phyloP scores from a whole-genome alignment of 306 rosid genomes.

The Cucumis sativus region Cucumber_9930_V3 NC_026661.2:15577501-15578000 shows the following conservation, averaged over 20 bases:
- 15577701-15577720: constrained; percentile 23
- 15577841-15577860: neutral
- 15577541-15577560: neutral
- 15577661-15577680: constrained; percentile 48
- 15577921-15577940: neutral
- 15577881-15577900: neutral
- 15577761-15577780: neutral
- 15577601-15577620: constrained; percentile 21
- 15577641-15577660: constrained; percentile 48
- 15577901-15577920: no score
- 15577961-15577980: no score
- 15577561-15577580: neutral
- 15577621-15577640: constrained; percentile 79
- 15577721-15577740: neutral
- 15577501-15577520: neutral
- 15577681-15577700: constrained; percentile 61
- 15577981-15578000: no score
- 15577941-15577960: neutral
- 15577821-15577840: neutral
- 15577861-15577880: neutral
- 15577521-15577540: neutral
- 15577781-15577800: neutral
- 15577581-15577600: neutral
- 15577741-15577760: neutral
- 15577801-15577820: neutral